Base-by-base conservation (phyloP, 345 rosid genomes). In the Eutrema heterophyllum region DNA sequence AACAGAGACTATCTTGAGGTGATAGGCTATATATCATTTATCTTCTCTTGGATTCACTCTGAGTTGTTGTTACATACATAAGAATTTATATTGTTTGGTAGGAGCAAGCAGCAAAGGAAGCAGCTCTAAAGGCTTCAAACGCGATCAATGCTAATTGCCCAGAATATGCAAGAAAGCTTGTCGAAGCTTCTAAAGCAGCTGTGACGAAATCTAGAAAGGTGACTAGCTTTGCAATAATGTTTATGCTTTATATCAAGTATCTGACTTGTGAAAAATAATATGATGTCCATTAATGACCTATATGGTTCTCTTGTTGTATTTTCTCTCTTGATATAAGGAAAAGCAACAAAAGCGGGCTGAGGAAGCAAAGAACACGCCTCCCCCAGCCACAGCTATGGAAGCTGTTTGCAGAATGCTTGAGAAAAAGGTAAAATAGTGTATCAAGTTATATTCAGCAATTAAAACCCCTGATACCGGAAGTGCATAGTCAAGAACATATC, bases 61-160 rank as follows among this genome's bases (percentile, higher is more conserved):
- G 9, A 59, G 46, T 45, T 66, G 24, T 59, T 53, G 29, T 59
- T 53, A 15, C 49, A 45, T 40, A 27, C 52, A 52, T 39, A 40
- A 58, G 10, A 30, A 51, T 41, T 49, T 30, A 40, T 59, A 36
- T 30, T 57, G 63, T 7, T 71, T 67, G 74, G 29, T 83, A 91
- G 98, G 97, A 89, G 82, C 95, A 91, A 84, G 98, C 89, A 62
- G 97, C 87, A 29, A 94, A 94, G 80, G 95, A 46, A 16, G 26
- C 10, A 46, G 26, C 51, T 45, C 50, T 45, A 9, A 46, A 46
- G 51, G 51, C 51, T 46, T n/a, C 1, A n/a, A 18, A 44, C 7
- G 51, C 85, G 14, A 75, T 82, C 9, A 82, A 85, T 41, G 89
- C 88, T 32, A 74, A 81, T 52, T 82, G 85, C 58, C 71, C 84